Evolutionary conservation across 2,329 filamentous ascomycete species (phyloP).

Genomic region (Nemania abortiva): DNA sequence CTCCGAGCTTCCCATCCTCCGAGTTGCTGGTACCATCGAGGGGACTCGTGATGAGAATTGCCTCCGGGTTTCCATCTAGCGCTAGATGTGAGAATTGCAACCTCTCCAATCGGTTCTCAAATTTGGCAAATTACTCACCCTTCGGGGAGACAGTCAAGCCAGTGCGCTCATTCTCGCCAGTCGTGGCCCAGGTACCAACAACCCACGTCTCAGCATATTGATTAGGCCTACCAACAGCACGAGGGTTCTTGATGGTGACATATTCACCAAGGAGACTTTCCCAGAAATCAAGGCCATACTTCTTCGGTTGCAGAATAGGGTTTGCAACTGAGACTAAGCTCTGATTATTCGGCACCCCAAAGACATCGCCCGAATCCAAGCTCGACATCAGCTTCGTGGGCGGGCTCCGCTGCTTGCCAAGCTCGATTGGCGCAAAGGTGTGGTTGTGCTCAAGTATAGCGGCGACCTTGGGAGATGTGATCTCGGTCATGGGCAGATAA

Average conservation of each 20-base stretch:
- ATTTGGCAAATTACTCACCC: slow-evolving; percentile 53
- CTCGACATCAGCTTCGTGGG: slow-evolving; percentile 71
- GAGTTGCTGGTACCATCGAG: slow-evolving; percentile 74
- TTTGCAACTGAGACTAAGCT: slow-evolving; percentile 69
- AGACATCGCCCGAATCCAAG: slow-evolving; percentile 74
- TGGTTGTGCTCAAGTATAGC: slow-evolving; percentile 66
- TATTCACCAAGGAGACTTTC: slow-evolving; percentile 76
- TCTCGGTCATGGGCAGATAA: slow-evolving; percentile 74
- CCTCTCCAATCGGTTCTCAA: not conserved
- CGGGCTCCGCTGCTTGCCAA: slow-evolving; percentile 69
- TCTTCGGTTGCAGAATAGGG: slow-evolving; percentile 68
- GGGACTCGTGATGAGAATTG: slow-evolving; percentile 73
- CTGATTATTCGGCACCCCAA: slow-evolving; percentile 72
- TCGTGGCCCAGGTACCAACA: slow-evolving; percentile 71
- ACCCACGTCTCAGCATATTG: slow-evolving; percentile 77
- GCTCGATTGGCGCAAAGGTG: slow-evolving; percentile 67
- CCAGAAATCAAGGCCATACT: slow-evolving; percentile 80
- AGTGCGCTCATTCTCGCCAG: slow-evolving; percentile 71
- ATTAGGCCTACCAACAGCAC: slow-evolving; percentile 71
- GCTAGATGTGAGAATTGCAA: slow-evolving; percentile 15
- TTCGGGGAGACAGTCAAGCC: slow-evolving; percentile 72
- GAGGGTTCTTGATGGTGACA: slow-evolving; percentile 70
- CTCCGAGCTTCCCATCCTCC: slow-evolving; percentile 71
- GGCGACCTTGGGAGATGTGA: slow-evolving; percentile 67
- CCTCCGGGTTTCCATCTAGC: slow-evolving; percentile 75